Conservation (phyloP, 163 green algal species). For the Scenedesmus sp. region DNA sequence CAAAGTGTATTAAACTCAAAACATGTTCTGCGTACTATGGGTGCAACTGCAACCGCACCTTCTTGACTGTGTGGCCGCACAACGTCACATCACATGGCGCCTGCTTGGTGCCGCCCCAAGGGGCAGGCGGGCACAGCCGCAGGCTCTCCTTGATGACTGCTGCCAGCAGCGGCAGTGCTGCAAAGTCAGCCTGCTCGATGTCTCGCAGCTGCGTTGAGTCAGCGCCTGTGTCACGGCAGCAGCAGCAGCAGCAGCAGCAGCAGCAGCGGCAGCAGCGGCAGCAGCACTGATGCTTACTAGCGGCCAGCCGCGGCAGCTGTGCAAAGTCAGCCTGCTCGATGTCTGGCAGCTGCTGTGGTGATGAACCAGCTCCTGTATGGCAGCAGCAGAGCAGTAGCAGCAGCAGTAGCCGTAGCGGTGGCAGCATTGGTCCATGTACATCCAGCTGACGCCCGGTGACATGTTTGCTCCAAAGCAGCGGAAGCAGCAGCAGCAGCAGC, state of each 20-base stretch:
- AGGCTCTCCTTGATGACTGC: slow-evolving; percentile 52
- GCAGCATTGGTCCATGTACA: background rate
- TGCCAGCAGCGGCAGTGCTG: slow-evolving; percentile 16
- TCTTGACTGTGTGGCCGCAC: slow-evolving; percentile 16
- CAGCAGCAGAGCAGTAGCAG: background rate
- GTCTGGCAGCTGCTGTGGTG: too few relatives aligned
- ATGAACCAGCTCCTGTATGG: background rate
- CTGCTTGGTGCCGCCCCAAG: slow-evolving; percentile 36
- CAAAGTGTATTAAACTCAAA: background rate
- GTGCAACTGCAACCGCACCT: slow-evolving; percentile 10
- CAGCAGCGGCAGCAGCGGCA: background rate
- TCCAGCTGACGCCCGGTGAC: background rate
- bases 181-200: slow-evolving; percentile 44
- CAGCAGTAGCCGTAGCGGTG: background rate
- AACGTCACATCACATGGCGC: background rate
- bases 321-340: too few relatives aligned
- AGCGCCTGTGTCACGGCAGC: background rate
- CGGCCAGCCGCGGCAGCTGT: background rate
- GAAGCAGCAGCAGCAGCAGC: background rate
- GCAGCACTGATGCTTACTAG: background rate
- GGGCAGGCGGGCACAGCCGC: slow-evolving; percentile 37
- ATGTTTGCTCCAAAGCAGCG: background rate
- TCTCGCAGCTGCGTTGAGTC: background rate
- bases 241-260: slow-evolving; percentile 6
- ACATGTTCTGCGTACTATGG: background rate